Base-by-base conservation (phyloP, 1,284 basidiomycete species). In the Trametes sp. region DNA sequence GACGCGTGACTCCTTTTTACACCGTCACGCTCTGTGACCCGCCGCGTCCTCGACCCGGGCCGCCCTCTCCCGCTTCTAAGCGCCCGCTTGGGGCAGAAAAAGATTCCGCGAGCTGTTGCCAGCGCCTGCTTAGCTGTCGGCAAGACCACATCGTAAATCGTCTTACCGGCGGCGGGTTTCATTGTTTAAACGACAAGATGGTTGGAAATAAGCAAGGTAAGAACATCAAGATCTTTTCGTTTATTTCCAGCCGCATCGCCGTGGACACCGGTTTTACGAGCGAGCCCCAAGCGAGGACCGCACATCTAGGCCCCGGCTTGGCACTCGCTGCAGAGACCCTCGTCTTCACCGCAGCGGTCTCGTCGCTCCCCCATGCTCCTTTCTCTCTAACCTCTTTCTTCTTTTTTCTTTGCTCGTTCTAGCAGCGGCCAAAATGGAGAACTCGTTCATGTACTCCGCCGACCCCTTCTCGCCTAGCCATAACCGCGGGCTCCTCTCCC, bases 371-470 rank as follows among this genome's bases (percentile, higher is more conserved):
- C 38, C 38, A 55, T 58, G 52, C 57, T 19, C 38, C 59, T 57
- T 54, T 38, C 50, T 54, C 48, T 56, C 42, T 62, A 16, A 52
- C 45, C 51, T 1, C 49, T 59, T 56, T 58, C 41, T 48, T 60
- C 46, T 42, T 29, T 23, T 56, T 48, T 28, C 33, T 23, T 61
- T 23, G 9, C 28, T 54, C 26, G 10, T 46, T 56, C 50, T 51
- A 54, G 45, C 16, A 46, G 51, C 42, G 33, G 59, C 46, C 50
- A 61, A 36, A 36, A 70, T 70, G 69, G 69, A 70, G 58, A 51
- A 63, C 21, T 63, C 69, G 14, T 64, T 66, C 60, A 66, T 67
- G 69, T 67, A 69, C 59, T 54, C 67, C 13, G 66, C 65, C 50
- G 70, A 71, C 59, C 70, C 70, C 38, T 71, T 71, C 64, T 26